phyloP scores from a whole-genome alignment of 2,329 filamentous ascomycete genomes.

The Neopestalotiopsis clavispora region DNA sequence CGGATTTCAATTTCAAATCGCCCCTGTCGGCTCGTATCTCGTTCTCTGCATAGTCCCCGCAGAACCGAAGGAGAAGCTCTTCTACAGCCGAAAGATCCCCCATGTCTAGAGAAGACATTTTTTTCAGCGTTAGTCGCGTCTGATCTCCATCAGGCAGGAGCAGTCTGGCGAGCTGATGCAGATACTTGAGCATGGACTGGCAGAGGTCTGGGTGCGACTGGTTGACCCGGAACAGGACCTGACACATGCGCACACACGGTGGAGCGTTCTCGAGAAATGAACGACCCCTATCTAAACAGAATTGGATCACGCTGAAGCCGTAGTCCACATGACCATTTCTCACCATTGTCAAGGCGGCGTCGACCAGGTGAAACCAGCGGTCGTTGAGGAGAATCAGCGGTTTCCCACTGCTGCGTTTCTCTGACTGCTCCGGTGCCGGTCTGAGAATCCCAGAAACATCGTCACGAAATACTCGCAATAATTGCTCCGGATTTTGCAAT shows the following conservation, averaged over 20 bases:
- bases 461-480: background rate
- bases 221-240: background rate
- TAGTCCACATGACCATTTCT: background rate
- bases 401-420: background rate
- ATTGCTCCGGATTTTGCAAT: background rate
- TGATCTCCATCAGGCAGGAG: background rate
- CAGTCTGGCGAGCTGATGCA: background rate
- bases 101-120: background rate
- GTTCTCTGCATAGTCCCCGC: background rate
- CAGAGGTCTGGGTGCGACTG: background rate
- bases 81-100: background rate
- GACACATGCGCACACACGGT: background rate
- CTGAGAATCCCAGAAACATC: background rate
- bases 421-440: background rate
- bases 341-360: background rate
- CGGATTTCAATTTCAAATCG: background rate
- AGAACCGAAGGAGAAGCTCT: background rate
- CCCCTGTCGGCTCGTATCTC: background rate
- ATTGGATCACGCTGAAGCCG: background rate
- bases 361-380: background rate
- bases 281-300: background rate
- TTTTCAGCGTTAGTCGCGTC: background rate
- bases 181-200: background rate
- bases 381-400: background rate
- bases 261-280: background rate